Conservation (phyloP, 257 asterid genomes). For the Solanum chiquidenum region DNA sequence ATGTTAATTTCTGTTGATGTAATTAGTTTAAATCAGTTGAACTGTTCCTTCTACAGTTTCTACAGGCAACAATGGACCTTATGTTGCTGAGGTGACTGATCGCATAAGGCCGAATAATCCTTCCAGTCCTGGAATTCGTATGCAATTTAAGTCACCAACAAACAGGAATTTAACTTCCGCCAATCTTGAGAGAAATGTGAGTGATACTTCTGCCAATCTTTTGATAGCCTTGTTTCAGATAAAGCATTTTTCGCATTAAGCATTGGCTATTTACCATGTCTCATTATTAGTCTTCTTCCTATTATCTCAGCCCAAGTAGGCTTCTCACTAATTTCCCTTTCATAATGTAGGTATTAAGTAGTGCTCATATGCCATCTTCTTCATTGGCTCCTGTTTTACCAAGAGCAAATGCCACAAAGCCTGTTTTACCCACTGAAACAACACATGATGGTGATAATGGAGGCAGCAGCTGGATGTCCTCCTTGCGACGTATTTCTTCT, state of each 20-base stretch:
- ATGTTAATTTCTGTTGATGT: background rate
- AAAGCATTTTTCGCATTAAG: background rate
- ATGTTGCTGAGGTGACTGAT: constrained; percentile 48
- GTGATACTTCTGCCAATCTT: constrained; percentile 11
- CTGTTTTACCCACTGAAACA: constrained; percentile 44
- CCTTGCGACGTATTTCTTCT: constrained; percentile 84
- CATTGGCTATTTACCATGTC: background rate
- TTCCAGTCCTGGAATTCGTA: constrained; percentile 48
- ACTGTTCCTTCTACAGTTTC: constrained; percentile 9
- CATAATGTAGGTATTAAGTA: constrained; percentile 39
- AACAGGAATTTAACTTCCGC: constrained; percentile 45
- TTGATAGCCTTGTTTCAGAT: background rate
- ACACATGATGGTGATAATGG: constrained; percentile 48
- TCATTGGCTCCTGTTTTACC: constrained; percentile 55
- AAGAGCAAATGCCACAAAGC: constrained; percentile 50
- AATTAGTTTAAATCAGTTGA: constrained; percentile 2
- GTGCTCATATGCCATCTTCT: constrained; percentile 48
- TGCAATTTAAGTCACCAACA: constrained; percentile 69
- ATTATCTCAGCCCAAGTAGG: background rate
- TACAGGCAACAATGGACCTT: constrained; percentile 42
- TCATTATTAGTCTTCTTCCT: background rate
- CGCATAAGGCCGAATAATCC: constrained; percentile 46
- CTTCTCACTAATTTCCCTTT: background rate
- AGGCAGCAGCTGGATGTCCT: constrained; percentile 87
- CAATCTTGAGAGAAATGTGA: constrained; percentile 61